phyloP scores from a whole-genome alignment of 352 stramenopile species.

The Saprolegnia parasitica region DNA sequence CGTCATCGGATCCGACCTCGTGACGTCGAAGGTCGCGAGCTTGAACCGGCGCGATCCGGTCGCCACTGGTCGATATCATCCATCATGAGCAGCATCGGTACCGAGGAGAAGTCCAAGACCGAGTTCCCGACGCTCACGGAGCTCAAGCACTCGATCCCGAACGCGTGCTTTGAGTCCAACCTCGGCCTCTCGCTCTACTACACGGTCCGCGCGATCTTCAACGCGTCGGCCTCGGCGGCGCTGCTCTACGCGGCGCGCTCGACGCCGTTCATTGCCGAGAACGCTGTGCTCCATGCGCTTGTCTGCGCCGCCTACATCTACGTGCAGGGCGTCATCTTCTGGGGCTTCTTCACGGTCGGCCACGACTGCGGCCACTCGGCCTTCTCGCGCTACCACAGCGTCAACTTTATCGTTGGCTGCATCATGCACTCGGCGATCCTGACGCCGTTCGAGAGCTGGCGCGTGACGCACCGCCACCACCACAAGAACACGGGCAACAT shows the following conservation, averaged over 20 bases:
- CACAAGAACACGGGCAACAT: constrained; percentile 87
- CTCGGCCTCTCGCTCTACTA: constrained; percentile 69
- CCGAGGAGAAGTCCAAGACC: not conserved
- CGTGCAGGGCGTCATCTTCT: constrained; percentile 73
- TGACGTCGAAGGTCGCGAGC: not conserved
- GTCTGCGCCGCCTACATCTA: constrained; percentile 58
- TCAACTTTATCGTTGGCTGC: constrained; percentile 74
- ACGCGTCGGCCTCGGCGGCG: constrained; percentile 42
- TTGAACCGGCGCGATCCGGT: not conserved
- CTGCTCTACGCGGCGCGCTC: constrained; percentile 42
- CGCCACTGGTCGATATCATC: not conserved
- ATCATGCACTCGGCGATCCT: constrained; percentile 78
- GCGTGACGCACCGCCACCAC: constrained; percentile 76
- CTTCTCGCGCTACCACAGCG: constrained; percentile 68
- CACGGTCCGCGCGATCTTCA: constrained; percentile 47
- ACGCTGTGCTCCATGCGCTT: constrained; percentile 38
- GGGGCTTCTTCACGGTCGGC: constrained; percentile 79
- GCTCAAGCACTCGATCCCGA: constrained; percentile 72
- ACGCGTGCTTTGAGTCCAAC: constrained; percentile 67
- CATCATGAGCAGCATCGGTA: not conserved
- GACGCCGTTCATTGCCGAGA: constrained; percentile 39
- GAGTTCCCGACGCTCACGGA: constrained; percentile 74
- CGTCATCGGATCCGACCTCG: not conserved
- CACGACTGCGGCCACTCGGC: constrained; percentile 76
- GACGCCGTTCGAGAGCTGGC: constrained; percentile 74